Evolutionary conservation across 192 early-diverging fungal species (phyloP).

Genomic region (Spinellus fusiger): DNA sequence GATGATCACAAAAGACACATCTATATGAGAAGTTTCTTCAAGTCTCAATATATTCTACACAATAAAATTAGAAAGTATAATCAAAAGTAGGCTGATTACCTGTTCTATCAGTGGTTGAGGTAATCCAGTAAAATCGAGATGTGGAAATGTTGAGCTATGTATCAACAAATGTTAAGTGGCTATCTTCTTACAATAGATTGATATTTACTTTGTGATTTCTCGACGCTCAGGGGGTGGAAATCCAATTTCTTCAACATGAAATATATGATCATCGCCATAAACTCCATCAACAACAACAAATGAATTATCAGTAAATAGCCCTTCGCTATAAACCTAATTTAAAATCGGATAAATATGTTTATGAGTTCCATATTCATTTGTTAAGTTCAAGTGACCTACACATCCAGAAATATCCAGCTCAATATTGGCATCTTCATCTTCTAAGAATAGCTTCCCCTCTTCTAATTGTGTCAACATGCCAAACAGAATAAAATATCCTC

Average conservation of each 20-base stretch:
- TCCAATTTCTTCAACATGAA: constrained; percentile 64
- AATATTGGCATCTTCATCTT: constrained; percentile 76
- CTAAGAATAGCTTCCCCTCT: constrained; percentile 76
- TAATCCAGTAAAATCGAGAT: constrained; percentile 51
- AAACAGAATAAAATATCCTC: constrained; percentile 66
- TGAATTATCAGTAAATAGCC: constrained; percentile 79
- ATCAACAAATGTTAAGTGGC: not conserved
- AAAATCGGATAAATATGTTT: not conserved
- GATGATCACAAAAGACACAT: constrained; percentile 71
- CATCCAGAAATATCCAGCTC: constrained; percentile 61
- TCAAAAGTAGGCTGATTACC: constrained; percentile 15
- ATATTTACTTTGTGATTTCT: constrained; percentile 34
- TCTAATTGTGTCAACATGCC: constrained; percentile 84
- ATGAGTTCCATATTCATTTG: not conserved
- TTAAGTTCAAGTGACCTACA: constrained; percentile 25
- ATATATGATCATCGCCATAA: constrained; percentile 64
- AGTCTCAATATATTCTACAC: constrained; percentile 26
- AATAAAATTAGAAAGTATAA: not conserved
- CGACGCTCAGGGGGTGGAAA: constrained; percentile 71
- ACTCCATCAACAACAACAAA: constrained; percentile 84
- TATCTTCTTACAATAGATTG: not conserved
- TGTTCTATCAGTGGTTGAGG: constrained; percentile 44
- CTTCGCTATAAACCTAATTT: constrained; percentile 44
- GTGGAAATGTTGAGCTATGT: constrained; percentile 41
- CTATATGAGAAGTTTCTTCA: constrained; percentile 33